phyloP scores from a whole-genome alignment of 345 rosid genomes.

The Eucalyptus regnans region DNA sequence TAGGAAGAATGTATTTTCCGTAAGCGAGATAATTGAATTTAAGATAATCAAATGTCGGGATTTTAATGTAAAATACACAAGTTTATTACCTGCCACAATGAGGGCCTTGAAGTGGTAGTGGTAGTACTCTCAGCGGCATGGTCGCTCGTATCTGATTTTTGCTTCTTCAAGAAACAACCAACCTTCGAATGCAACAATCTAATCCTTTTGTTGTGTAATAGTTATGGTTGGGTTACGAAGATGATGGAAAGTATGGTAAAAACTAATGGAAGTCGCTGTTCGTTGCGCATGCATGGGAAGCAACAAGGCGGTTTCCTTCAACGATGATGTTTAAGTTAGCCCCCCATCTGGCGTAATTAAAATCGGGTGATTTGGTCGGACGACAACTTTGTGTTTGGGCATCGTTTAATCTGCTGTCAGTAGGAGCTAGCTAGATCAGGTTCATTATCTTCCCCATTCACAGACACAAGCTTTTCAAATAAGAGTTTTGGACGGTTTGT shows the following conservation, averaged over 20 bases:
- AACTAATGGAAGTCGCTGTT: neutral
- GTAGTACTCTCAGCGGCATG: neutral
- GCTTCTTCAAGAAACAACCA: neutral
- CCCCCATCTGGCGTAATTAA: neutral
- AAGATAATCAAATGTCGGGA: neutral
- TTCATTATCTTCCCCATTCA: neutral
- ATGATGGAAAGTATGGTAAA: neutral
- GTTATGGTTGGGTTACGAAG: neutral
- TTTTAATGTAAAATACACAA: neutral
- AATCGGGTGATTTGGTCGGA: neutral
- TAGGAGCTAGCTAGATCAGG: neutral
- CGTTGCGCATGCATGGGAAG: neutral
- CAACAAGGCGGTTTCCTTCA: neutral
- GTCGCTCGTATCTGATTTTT: neutral
- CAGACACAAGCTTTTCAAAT: too few species aligned
- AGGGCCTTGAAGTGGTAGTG: neutral
- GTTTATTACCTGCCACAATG: neutral
- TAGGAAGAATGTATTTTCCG: neutral
- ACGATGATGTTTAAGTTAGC: neutral
- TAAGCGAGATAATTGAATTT: neutral
- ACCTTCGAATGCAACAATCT: neutral
- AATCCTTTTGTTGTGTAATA: neutral
- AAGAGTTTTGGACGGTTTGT: neutral
- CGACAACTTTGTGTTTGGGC: neutral
- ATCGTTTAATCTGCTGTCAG: neutral